A percentile compares a stretch with the other conserved stretches of the same genome.
Conservation (phyloP, 208 protist genomes). For the Herpetomonas muscarum region DNA sequence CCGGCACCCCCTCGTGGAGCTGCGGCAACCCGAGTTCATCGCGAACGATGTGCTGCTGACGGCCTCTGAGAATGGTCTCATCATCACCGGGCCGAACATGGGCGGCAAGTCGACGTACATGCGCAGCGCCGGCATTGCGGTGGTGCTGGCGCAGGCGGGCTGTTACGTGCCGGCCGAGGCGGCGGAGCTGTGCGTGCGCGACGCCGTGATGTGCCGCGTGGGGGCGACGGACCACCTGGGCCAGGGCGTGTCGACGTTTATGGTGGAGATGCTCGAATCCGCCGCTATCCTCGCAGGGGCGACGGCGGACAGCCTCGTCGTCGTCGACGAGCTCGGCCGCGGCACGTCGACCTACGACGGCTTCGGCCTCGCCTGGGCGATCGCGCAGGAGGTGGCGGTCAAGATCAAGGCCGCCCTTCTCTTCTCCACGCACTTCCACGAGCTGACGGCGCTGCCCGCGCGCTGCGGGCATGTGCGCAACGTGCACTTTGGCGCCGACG, state of each 20-base stretch:
- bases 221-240: slow-evolving; percentile 97
- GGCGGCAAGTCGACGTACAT: slow-evolving; percentile 99
- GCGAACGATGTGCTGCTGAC: slow-evolving; percentile 82
- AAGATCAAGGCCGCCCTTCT: slow-evolving; percentile 85
- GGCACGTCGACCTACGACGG: slow-evolving; percentile 99
- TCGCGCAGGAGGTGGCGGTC: slow-evolving; percentile 93
- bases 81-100: slow-evolving; percentile 96
- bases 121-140: slow-evolving; percentile 93
- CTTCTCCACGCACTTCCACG: slow-evolving; percentile 99
- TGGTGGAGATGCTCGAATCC: slow-evolving; percentile 99
- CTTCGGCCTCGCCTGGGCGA: slow-evolving; percentile 99
- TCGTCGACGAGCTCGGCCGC: slow-evolving; percentile 99
- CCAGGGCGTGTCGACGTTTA: slow-evolving; percentile 98
- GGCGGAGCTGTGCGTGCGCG: slow-evolving; percentile 75
- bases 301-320: slow-evolving; percentile 94
- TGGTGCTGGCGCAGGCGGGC: slow-evolving; percentile 98
- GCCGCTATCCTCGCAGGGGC: slow-evolving; percentile 94
- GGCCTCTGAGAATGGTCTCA: slow-evolving; percentile 61
- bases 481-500: slow-evolving; percentile 80
- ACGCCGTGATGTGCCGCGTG: slow-evolving; percentile 97
- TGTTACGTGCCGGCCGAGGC: slow-evolving; percentile 97
- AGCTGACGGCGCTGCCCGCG: slow-evolving; percentile 94
- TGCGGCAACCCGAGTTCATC: slow-evolving; percentile 70
- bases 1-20: slow-evolving; percentile 86
- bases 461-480: slow-evolving; percentile 54